Percentiles rank a stretch among this genome's conserved stretches.
phyloP scores from a whole-genome alignment of 805 yeast species.

The Pichia pseudocactophila region DNA sequence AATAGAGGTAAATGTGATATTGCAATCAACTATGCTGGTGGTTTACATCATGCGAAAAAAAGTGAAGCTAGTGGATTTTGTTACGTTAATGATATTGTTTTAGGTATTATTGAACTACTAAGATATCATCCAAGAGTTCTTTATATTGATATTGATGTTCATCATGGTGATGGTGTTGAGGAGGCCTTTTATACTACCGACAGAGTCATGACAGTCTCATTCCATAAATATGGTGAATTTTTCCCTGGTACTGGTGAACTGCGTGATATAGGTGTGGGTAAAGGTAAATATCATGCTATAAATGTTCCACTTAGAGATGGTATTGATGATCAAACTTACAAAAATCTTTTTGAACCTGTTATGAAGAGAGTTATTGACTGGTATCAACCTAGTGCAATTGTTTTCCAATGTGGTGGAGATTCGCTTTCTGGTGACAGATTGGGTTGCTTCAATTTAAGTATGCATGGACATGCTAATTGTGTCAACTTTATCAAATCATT shows the following conservation, averaged over 20 bases:
- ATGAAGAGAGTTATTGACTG: constrained; percentile 67
- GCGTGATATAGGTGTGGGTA: constrained; percentile 76
- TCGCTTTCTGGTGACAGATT: constrained; percentile 91
- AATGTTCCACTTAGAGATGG: constrained; percentile 89
- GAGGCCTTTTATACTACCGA: constrained; percentile 91
- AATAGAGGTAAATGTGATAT: constrained; percentile 79
- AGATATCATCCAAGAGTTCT: constrained; percentile 79
- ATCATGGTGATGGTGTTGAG: constrained; percentile 94
- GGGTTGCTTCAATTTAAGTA: constrained; percentile 91
- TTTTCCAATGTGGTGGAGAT: constrained; percentile 98
- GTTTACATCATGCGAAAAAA: constrained; percentile 88
- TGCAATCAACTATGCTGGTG: constrained; percentile 92
- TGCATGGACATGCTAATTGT: constrained; percentile 94
- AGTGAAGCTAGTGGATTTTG: constrained; percentile 88
- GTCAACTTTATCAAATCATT: constrained; percentile 79
- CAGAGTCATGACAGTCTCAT: constrained; percentile 82
- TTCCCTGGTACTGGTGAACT: constrained; percentile 91
- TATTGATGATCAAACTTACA: constrained; percentile 82
- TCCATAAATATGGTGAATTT: constrained; percentile 88
- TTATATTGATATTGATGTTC: constrained; percentile 84
- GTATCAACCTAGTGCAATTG: constrained; percentile 94
- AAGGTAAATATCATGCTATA: constrained; percentile 74
- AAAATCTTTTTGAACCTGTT: constrained; percentile 82
- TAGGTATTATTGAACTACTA: constrained; percentile 71
- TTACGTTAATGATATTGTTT: constrained; percentile 81